phyloP scores from a whole-genome alignment of 2,329 filamentous ascomycete genomes.

The Ophiostoma himal-ulmi region DNA sequence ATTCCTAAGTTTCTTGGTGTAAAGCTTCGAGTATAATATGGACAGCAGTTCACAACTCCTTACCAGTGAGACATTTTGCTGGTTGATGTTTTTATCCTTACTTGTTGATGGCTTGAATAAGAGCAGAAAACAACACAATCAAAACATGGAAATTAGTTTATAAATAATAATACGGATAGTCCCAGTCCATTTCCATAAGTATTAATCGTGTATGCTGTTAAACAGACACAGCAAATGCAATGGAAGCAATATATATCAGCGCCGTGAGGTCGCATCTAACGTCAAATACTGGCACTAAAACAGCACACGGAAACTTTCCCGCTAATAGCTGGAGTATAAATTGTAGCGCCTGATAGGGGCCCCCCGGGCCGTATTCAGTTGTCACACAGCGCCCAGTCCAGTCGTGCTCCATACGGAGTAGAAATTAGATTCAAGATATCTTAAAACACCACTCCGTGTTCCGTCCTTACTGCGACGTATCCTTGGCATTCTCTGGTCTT shows the following conservation, averaged over 20 bases:
- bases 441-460: constrained; percentile 7
- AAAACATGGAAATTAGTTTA: no score
- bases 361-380: neutral
- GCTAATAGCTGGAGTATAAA: neutral
- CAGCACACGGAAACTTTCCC: neutral
- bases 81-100: no score
- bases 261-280: neutral
- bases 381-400: neutral
- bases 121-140: neutral
- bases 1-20: no score
- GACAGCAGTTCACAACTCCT: no score
- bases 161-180: neutral
- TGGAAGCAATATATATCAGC: neutral
- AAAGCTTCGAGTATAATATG: no score
- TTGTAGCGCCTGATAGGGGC: neutral
- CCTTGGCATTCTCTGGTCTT: neutral
- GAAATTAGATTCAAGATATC: neutral
- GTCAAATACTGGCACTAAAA: neutral
- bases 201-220: neutral
- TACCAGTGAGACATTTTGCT: no score
- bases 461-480: constrained; percentile 3
- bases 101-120: neutral
- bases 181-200: neutral
- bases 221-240: neutral
- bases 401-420: neutral